Percentiles rank a stretch among this genome's conserved stretches.
Evolutionary conservation across 164 flowering plant genomes (phyloP).

Genomic region (Protea cynaroides): DNA sequence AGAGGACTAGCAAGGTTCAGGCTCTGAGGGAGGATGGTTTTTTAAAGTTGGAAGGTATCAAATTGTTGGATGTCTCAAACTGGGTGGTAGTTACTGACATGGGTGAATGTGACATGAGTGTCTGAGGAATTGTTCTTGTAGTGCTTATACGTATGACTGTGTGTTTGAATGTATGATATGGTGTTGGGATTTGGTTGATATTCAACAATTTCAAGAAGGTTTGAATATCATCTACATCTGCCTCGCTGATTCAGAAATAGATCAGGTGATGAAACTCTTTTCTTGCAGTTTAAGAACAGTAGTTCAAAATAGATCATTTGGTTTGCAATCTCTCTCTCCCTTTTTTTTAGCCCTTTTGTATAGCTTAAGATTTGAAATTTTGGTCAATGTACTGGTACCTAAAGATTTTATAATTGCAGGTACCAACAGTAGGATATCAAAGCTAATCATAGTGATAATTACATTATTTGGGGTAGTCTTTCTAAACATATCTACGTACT

Average conservation of each 20-base stretch:
- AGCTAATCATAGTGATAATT: slow-evolving; percentile 13
- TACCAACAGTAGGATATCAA: slow-evolving; percentile 15
- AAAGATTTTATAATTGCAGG: slow-evolving; percentile 8
- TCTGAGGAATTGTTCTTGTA: slow-evolving; percentile 13
- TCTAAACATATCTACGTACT: slow-evolving; percentile 12
- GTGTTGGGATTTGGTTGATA: slow-evolving; percentile 6
- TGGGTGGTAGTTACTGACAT: background rate
- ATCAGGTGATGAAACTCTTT: slow-evolving; percentile 20
- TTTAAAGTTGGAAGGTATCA: background rate
- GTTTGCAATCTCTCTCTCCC: no score
- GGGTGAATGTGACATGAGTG: slow-evolving; percentile 2
- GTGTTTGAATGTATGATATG: slow-evolving; percentile 9
- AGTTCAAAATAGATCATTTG: no score
- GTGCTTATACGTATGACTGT: slow-evolving; percentile 2
- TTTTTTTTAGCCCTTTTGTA: background rate
- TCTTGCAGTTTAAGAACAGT: background rate
- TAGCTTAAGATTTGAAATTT: background rate
- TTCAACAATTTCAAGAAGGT: background rate
- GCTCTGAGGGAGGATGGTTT: slow-evolving; percentile 6
- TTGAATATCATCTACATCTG: background rate
- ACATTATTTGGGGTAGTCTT: slow-evolving; percentile 18
- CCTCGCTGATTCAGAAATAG: slow-evolving; percentile 45
- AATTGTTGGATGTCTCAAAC: slow-evolving; percentile 10
- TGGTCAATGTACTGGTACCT: background rate
- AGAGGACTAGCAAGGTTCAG: background rate